phyloP scores from a whole-genome alignment of 106 monocot genomes.

The Dendrobium huoshanense region DNA sequence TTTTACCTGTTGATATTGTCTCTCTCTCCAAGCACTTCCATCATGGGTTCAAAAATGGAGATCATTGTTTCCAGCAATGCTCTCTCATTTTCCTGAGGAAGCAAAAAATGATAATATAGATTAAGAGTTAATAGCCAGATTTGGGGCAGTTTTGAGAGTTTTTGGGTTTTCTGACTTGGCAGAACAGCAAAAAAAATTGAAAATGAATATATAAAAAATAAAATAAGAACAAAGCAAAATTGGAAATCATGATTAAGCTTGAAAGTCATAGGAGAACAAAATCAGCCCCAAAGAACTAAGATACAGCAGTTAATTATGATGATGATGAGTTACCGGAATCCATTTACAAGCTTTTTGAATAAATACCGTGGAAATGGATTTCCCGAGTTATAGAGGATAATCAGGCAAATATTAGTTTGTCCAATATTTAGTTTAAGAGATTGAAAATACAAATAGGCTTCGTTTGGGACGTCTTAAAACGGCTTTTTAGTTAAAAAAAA shows the following conservation, averaged over 20 bases:
- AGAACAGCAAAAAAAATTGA: neutral
- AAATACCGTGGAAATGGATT: no score
- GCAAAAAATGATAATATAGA: neutral
- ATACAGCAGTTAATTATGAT: neutral
- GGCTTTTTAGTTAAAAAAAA: no score
- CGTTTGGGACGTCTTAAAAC: no score
- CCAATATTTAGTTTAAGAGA: no score
- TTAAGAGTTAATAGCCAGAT: neutral
- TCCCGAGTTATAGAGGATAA: no score
- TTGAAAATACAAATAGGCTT: no score
- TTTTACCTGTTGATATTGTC: constrained; percentile 34
- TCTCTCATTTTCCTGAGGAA: constrained; percentile 22
- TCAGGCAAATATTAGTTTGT: no score
- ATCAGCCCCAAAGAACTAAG: neutral
- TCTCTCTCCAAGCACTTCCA: constrained; percentile 34
- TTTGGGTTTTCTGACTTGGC: neutral
- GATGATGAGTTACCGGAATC: neutral
- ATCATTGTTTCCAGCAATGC: constrained; percentile 48
- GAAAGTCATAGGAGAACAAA: neutral
- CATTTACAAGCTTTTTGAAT: no score
- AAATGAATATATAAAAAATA: neutral
- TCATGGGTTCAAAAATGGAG: constrained; percentile 78
- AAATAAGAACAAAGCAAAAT: neutral
- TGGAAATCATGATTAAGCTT: neutral
- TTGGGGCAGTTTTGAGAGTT: neutral